These are phyloP conservation scores for Wickerhamiella qilinensis DNA, from an alignment of 805 yeast species.

Conservation along the genomic window DNA sequence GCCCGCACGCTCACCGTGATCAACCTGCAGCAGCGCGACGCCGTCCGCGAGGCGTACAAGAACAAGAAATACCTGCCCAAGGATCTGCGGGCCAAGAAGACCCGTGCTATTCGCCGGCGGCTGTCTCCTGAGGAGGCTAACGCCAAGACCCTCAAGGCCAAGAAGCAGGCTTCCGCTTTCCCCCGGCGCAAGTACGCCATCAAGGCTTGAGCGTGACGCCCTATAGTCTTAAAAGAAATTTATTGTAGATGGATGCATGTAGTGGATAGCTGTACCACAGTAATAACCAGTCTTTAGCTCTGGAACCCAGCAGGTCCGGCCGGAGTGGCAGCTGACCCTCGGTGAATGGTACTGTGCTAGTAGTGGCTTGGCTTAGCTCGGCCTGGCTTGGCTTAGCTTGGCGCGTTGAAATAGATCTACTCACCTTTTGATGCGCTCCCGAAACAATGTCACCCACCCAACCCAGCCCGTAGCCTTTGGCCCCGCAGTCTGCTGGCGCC, in stretches of 20 bases:
- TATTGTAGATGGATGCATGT: constrained; percentile 1
- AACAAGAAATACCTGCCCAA: constrained; percentile 77
- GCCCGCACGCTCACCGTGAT: constrained; percentile 96
- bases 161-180: constrained; percentile 87
- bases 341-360: too few species aligned
- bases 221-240: neutral
- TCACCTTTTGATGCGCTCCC: too few species aligned
- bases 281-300: neutral
- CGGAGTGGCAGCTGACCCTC: too few species aligned
- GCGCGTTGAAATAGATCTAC: too few species aligned
- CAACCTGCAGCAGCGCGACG: constrained; percentile 91
- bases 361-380: too few species aligned
- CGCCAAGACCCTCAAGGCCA: constrained; percentile 71
- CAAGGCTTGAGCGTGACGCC: constrained; percentile 53
- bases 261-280: neutral
- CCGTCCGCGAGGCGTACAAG: constrained; percentile 90
- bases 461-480: too few species aligned
- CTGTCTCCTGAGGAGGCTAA: constrained; percentile 76
- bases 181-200: constrained; percentile 97
- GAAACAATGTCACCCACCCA: too few species aligned
- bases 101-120: constrained; percentile 98
- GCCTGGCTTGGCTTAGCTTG: too few species aligned
- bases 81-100: constrained; percentile 98
- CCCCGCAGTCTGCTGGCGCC: too few species aligned
- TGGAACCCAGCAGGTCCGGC: too few species aligned